Evolutionary conservation across 2,329 filamentous ascomycete species (phyloP).

Genomic region (Claviceps citrina): DNA sequence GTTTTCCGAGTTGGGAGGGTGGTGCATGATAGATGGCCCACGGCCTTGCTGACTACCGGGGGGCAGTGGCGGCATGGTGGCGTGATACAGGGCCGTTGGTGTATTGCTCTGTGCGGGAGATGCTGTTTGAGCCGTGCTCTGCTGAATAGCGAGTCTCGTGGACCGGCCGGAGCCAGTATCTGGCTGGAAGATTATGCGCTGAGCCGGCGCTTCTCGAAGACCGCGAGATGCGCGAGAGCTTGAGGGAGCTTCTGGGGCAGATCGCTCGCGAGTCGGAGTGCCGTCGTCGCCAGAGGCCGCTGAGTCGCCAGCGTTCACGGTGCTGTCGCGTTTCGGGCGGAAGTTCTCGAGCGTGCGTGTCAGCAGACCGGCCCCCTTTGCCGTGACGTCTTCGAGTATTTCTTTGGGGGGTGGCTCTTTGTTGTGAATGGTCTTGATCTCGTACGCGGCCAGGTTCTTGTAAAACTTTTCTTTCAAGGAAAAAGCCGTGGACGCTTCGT

Average conservation of each 20-base stretch:
- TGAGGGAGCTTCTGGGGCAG: constrained; percentile 35
- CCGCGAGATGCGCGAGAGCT: constrained; percentile 46
- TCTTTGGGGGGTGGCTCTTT: constrained; percentile 76
- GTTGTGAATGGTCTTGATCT: constrained; percentile 63
- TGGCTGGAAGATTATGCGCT: constrained; percentile 71
- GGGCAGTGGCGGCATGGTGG: constrained; percentile 16
- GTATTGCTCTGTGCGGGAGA: constrained; percentile 14
- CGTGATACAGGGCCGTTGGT: constrained; percentile 19
- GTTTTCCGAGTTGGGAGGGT: constrained; percentile 39
- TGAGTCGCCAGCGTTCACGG: constrained; percentile 39
- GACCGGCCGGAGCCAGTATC: constrained; percentile 53
- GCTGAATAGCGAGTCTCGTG: constrained; percentile 40
- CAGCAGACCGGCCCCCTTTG: constrained; percentile 68
- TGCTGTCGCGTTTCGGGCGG: constrained; percentile 30
- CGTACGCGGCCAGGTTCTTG: constrained; percentile 75
- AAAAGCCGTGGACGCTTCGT: constrained; percentile 72
- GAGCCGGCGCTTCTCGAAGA: constrained; percentile 68
- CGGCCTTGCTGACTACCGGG: constrained; percentile 19
- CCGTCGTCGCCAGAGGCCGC: constrained; percentile 45
- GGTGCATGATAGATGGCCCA: constrained; percentile 31
- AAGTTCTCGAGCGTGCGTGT: constrained; percentile 68
- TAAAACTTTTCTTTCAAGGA: constrained; percentile 79
- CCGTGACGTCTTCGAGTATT: constrained; percentile 75
- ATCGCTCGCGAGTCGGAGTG: constrained; percentile 40
- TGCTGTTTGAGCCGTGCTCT: constrained; percentile 21